Base-by-base conservation (phyloP, 495 filamentous ascomycete genomes). In the Trichoderma asperelloides region DNA sequence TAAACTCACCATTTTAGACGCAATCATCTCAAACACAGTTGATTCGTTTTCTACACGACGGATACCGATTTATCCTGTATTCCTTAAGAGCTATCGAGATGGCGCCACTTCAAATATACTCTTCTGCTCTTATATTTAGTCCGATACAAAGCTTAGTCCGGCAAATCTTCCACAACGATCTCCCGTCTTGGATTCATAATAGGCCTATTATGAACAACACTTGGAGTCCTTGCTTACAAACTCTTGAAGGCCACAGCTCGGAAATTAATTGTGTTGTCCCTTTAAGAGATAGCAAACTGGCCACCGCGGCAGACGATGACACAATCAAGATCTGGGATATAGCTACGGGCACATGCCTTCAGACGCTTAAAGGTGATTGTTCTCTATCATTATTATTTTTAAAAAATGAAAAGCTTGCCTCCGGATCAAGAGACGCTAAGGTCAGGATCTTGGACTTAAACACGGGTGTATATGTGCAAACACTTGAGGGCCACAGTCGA, bases 261-360 rank as follows among this genome's bases (percentile, higher is more conserved):
- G 1, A 0, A 1, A 66, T 70, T n/a, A 63, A 9, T 11, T 69
- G 47, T 8, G 62, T 72, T 11, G 70, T 66, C 13, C 68, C 65
- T n/a, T 70, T 66, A 43, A 18, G 41, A 13, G 64, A 69, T 23
- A 18, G 21, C 16, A n/a, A 2, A 30, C 64, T 62, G 1, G 64
- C 65, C n/a, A 62, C 67, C 3, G 41, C 1, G 15, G 65, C 67
- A 25, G 0, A 23, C 1, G 69, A 71, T 33, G 18, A 33, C 5
- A 74, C 47, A 1, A 62, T 74, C 30, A 65, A 65, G 65, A 66
- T 77, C 23, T 73, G 72, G 69, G 71, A 76, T 66, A 66, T 66
- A 11, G 68, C 40, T 1, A 74, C 60, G 16, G 77, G 74, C 18
- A 23, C 23, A 15, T 62, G 55, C 15, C 13, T 69, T 21, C 70